phyloP scores from a whole-genome alignment of 2,329 filamentous ascomycete genomes.

The Penicillium frequentans region DNA sequence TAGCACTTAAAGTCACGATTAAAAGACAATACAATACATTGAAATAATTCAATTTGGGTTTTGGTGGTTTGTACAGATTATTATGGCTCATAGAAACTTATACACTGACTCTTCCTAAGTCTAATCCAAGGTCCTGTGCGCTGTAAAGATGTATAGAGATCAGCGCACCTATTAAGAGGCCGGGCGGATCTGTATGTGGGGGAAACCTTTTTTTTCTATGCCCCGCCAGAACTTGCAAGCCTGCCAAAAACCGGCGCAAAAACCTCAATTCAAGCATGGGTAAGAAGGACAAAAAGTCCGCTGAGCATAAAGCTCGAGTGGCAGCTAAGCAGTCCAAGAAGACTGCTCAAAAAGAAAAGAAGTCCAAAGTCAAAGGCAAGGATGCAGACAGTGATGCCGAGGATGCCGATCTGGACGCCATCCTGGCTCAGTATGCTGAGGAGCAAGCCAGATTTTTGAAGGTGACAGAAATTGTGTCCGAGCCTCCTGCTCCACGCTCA shows the following conservation, averaged over 20 bases:
- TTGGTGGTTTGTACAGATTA: neutral
- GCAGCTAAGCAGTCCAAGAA: conserved; percentile 84
- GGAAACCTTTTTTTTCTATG: conserved; percentile 20
- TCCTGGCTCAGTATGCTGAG: conserved; percentile 88
- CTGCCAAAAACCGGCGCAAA: conserved; percentile 9
- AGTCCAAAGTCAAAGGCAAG: conserved; percentile 65
- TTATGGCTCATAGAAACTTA: neutral
- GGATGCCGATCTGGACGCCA: conserved; percentile 88
- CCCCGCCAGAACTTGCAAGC: conserved; percentile 14
- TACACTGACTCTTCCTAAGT: neutral
- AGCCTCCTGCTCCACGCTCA: conserved; percentile 73
- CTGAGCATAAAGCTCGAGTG: conserved; percentile 57
- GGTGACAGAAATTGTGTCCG: conserved; percentile 75
- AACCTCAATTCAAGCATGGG: conserved; percentile 41
- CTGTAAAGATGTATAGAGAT: neutral
- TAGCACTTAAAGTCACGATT: neutral
- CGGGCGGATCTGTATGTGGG: conserved; percentile 15
- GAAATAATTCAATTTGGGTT: neutral
- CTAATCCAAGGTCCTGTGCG: neutral
- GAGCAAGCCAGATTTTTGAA: conserved; percentile 94
- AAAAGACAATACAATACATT: neutral
- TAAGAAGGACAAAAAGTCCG: conserved; percentile 58
- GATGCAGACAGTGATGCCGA: conserved; percentile 85
- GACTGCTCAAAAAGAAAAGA: conserved; percentile 72
- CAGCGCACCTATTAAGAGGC: neutral